Conservation (phyloP, 176 grass and related monocot species). For the Carex pumila region DNA sequence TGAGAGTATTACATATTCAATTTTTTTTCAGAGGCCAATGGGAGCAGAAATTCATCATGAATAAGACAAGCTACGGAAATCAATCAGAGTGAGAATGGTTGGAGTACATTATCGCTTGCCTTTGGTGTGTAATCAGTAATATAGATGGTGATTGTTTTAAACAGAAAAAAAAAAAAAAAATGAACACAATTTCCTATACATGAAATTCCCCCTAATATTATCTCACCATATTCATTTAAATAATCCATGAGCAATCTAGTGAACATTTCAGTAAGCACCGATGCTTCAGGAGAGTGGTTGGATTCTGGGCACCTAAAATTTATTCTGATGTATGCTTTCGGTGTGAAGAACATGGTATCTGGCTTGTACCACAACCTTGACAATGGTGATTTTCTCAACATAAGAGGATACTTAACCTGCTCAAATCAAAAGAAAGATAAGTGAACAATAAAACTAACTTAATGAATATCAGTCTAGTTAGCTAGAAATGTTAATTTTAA, state of each 20-base stretch:
- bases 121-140: not conserved
- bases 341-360: constrained; percentile 73
- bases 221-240: constrained; percentile 94
- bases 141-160: not conserved
- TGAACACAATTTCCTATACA: not conserved
- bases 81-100: not conserved
- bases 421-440: constrained; percentile 18
- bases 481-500: no score
- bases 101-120: not conserved
- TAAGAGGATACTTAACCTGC: constrained; percentile 54
- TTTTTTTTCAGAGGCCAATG: not conserved
- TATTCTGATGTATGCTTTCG: constrained; percentile 71
- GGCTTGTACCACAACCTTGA: constrained; percentile 95
- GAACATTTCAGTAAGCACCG: constrained; percentile 71
- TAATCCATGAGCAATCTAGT: constrained; percentile 92
- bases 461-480: not conserved
- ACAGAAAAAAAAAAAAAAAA: not conserved
- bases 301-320: constrained; percentile 85
- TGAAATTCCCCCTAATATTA: not conserved
- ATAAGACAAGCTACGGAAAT: not conserved
- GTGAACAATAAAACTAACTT: not conserved
- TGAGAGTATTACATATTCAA: not conserved
- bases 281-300: constrained; percentile 62
- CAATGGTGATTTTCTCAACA: constrained; percentile 72
- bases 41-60: not conserved